A percentile compares a stretch with the other conserved stretches of the same genome.
Evolutionary conservation across 352 stramenopile species (phyloP).

Genomic region (Elongisporangium prolatum): DNA sequence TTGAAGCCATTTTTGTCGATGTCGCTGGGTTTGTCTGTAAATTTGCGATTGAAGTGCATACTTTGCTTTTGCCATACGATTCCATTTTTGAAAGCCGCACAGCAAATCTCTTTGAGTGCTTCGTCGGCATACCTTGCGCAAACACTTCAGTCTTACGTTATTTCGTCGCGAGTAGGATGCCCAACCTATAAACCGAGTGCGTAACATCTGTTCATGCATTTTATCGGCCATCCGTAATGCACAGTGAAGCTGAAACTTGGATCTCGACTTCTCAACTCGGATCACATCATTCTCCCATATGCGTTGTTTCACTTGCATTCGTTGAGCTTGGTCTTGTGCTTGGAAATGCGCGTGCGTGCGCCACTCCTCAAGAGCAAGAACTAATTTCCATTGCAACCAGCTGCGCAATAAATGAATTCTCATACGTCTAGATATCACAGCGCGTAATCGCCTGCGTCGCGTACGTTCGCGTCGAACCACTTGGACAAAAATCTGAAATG

Average conservation of each 20-base stretch:
- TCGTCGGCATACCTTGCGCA: constrained; percentile 11
- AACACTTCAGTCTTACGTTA: constrained; percentile 1
- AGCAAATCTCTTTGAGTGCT: constrained; percentile 4
- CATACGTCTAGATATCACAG: constrained; percentile 9
- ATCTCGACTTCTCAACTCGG: constrained; percentile 12
- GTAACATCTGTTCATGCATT: constrained; percentile 9
- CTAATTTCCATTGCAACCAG: constrained; percentile 18
- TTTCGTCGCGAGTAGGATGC: not conserved
- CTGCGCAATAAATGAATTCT: constrained; percentile 13
- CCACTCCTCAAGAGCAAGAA: constrained; percentile 10
- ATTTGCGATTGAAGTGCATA: not conserved
- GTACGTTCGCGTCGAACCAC: constrained; percentile 8
- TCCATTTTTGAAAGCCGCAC: constrained; percentile 9
- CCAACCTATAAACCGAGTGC: constrained; percentile 17
- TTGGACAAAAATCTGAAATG: constrained; percentile 8
- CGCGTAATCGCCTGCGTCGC: constrained; percentile 12
- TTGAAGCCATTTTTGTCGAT: not conserved
- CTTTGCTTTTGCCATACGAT: not conserved
- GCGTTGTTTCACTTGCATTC: constrained; percentile 11
- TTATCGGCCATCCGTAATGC: constrained; percentile 21
- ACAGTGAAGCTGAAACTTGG: constrained; percentile 31
- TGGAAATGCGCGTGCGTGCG: constrained; percentile 13
- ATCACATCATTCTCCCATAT: constrained; percentile 10
- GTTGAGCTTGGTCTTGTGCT: constrained; percentile 15
- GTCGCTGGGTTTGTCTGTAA: not conserved